Evolutionary conservation across 495 filamentous ascomycete species (phyloP).

Genomic region (Letharia columbiana): DNA sequence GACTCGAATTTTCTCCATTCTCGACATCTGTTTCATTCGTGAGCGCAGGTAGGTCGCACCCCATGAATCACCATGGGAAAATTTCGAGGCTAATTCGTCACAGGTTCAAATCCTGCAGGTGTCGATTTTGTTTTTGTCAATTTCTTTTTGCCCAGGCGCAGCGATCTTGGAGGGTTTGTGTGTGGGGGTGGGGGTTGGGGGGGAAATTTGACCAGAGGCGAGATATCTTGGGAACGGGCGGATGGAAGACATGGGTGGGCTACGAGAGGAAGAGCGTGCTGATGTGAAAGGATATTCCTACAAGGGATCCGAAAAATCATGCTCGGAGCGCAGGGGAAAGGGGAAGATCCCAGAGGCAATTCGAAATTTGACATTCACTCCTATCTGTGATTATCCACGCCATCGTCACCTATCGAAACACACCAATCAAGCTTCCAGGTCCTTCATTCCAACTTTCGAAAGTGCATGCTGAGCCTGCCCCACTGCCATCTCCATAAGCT

Average conservation of each 20-base stretch:
- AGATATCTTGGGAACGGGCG: no score
- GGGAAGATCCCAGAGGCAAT: neutral
- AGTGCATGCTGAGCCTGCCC: slow-evolving; percentile 1
- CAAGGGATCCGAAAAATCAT: no score
- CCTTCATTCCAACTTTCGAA: slow-evolving; percentile 3
- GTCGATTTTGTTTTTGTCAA: slow-evolving; percentile 20
- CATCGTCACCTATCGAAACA: neutral
- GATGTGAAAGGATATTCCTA: no score
- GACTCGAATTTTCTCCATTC: slow-evolving; percentile 24
- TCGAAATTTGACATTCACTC: no score
- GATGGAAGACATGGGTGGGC: no score
- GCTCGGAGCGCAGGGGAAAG: neutral
- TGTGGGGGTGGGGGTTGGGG: neutral
- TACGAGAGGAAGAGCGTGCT: no score
- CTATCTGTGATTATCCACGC: neutral
- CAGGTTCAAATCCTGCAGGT: slow-evolving; percentile 32
- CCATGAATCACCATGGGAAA: no score
- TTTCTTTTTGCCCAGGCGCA: neutral
- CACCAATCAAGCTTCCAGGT: neutral
- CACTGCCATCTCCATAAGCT: neutral
- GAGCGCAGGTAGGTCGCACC: slow-evolving; percentile 19
- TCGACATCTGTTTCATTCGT: slow-evolving; percentile 31
- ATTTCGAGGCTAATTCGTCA: no score
- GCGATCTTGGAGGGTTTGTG: neutral
- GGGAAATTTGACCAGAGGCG: neutral